Evolutionary conservation across 2,329 filamentous ascomycete genomes (phyloP), one percentile per base, ranked within the genome.

Genomic region (Apiospora phragmitis): DNA sequence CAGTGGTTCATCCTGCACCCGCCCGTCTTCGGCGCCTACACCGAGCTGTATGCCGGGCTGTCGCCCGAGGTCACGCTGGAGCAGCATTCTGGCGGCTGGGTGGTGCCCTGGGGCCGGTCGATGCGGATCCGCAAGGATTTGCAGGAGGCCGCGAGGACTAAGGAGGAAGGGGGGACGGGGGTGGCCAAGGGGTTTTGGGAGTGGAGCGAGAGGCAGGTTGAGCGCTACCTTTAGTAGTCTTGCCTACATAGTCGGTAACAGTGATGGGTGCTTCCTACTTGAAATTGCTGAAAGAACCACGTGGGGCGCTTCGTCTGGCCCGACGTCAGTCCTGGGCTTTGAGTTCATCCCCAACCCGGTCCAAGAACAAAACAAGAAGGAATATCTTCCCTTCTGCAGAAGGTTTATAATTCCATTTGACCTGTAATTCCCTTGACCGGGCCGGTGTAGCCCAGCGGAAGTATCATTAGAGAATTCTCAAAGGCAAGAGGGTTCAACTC

Each of bases 101-200:
- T 88, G 35, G 78, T 85, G 67, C 85, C 86, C 1, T 88, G 85
- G 83, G 86, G 86, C 72, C 77, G 80, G 41, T 75, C 80, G 70
- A 71, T 69, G 62, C 70, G 77, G 24, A 78, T 82, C 24, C 75
- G 80, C 16, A 71, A 73, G 45, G 82, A 83, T 71, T 47, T 83
- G 16, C 75, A 75, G 4, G 73, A 76, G 3, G 79, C 74, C 16
- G 77, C 77, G 1, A 81, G 78, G 71, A 70, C 75, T 4, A 72
- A 78, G 65, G 76, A 76, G 24, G 80, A 83, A 65, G 81, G 81
- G 24, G 81, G 83, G 1, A 81, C 77, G 4, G 82, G 80, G 0
- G 77, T 80, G 49, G 81, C 79, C 2, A 72, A 77, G 59, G 77
- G 79, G 67, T 84, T 86, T 70, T 86, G 83, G 83, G 79, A 83